Percentiles rank a stretch among this genome's conserved stretches.
phyloP scores from a whole-genome alignment of 2,329 filamentous ascomycete species.

The Dothiorella sarmentorum region DNA sequence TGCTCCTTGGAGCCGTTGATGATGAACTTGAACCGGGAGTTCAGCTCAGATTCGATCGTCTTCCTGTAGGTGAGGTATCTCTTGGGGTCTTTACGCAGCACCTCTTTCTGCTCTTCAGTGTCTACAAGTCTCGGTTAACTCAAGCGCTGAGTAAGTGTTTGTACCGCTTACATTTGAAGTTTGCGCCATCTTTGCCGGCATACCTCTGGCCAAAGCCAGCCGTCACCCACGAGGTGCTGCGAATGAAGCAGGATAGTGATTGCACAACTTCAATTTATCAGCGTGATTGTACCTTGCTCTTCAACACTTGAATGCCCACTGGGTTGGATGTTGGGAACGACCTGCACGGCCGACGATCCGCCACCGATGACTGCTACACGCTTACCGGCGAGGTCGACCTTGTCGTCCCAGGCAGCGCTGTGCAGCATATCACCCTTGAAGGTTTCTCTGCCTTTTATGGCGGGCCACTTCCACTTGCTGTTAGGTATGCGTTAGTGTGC shows the following conservation, averaged over 20 bases:
- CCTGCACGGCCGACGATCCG: slow-evolving; percentile 35
- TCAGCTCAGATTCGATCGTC: slow-evolving; percentile 7
- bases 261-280: background rate
- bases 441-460: slow-evolving; percentile 40
- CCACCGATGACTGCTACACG: slow-evolving; percentile 33
- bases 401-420: slow-evolving; percentile 42
- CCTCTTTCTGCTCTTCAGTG: background rate
- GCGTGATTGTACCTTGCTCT: fast-evolving
- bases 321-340: slow-evolving; percentile 33
- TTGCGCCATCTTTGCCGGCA: slow-evolving; percentile 42
- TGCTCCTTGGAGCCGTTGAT: slow-evolving; percentile 33
- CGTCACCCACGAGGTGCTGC: slow-evolving; percentile 51
- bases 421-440: slow-evolving; percentile 46
- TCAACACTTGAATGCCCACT: background rate
- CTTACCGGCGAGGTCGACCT: slow-evolving; percentile 19
- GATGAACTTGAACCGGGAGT: slow-evolving; percentile 11
- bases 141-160: too few relatives aligned
- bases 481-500: too few relatives aligned
- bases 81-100: background rate
- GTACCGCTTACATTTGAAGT: slow-evolving; percentile 33
- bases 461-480: slow-evolving; percentile 43
- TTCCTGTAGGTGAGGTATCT: slow-evolving; percentile 5
- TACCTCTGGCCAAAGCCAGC: slow-evolving; percentile 44
- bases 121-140: too few relatives aligned
- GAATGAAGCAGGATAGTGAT: slow-evolving; percentile 47